phyloP scores from a whole-genome alignment of 148 eudicot genomes.

The Agrostemma githago region DNA sequence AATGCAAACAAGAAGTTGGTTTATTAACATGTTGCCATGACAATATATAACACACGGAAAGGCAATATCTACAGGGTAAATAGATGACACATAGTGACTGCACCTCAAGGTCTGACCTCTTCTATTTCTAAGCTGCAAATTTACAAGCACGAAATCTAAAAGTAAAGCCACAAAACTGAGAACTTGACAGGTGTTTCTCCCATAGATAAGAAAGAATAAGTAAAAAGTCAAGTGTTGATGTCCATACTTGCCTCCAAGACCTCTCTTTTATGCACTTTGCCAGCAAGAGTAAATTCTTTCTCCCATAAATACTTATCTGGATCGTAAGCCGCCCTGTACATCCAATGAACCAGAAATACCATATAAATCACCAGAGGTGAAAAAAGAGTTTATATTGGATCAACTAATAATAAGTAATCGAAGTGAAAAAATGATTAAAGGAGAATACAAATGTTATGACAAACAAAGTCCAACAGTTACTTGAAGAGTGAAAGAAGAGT shows the following conservation, averaged over 20 bases:
- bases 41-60: constrained; percentile 92
- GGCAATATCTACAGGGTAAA: constrained; percentile 50
- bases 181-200: constrained; percentile 6
- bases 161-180: background rate
- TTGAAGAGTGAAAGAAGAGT: too few species aligned
- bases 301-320: constrained; percentile 94
- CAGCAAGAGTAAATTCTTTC: constrained; percentile 63
- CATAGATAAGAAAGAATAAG: background rate
- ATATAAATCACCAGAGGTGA: background rate
- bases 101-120: constrained; percentile 76
- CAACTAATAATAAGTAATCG: too few species aligned
- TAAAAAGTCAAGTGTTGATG: constrained; percentile 21
- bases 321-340: constrained; percentile 70
- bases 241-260: constrained; percentile 92
- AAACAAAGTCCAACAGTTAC: too few species aligned
- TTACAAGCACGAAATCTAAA: background rate
- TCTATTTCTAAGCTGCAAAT: constrained; percentile 69
- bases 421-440: too few species aligned
- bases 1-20: constrained; percentile 2
- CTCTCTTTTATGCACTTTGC: constrained; percentile 63
- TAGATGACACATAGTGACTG: constrained; percentile 78
- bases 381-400: too few species aligned
- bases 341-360: background rate
- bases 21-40: constrained; percentile 78
- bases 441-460: too few species aligned